Percentiles rank a stretch among this genome's conserved stretches.
Conservation (phyloP, 352 stramenopile species). For the Pythium oligandrum region DNA sequence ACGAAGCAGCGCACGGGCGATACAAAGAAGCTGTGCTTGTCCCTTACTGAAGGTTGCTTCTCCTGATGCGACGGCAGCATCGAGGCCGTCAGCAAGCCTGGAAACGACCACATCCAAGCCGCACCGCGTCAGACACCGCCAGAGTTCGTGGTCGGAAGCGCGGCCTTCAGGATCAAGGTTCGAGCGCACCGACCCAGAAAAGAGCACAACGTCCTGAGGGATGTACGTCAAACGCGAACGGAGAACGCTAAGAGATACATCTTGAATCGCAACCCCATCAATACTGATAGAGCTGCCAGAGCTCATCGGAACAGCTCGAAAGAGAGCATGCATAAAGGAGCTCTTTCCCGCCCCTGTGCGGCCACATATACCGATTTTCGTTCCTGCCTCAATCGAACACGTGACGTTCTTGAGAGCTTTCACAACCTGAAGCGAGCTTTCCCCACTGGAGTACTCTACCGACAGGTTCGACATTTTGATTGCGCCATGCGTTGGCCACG, state of each 20-base stretch:
- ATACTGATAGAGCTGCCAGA: slow-evolving; percentile 53
- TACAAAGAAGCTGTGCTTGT: slow-evolving; percentile 70
- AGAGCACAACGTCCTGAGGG: slow-evolving; percentile 80
- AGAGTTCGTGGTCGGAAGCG: slow-evolving; percentile 48
- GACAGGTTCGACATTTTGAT: slow-evolving; percentile 50
- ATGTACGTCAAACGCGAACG: slow-evolving; percentile 76
- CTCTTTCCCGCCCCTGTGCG: slow-evolving; percentile 90
- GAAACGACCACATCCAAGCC: slow-evolving; percentile 39
- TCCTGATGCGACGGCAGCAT: slow-evolving; percentile 36
- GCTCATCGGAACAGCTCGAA: slow-evolving; percentile 59
- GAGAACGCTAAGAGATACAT: slow-evolving; percentile 56
- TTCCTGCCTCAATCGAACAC: slow-evolving; percentile 39
- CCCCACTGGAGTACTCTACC: slow-evolving; percentile 26
- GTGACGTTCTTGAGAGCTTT: slow-evolving; percentile 39
- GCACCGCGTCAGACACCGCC: slow-evolving; percentile 44
- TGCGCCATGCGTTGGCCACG: slow-evolving; percentile 42
- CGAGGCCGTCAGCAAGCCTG: slow-evolving; percentile 38
- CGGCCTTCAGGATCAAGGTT: slow-evolving; percentile 74
- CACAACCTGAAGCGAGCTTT: slow-evolving; percentile 3
- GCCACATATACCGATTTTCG: slow-evolving; percentile 82
- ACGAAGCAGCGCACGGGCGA: slow-evolving; percentile 76
- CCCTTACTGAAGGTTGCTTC: slow-evolving; percentile 66
- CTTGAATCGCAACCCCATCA: slow-evolving; percentile 61
- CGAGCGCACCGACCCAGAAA: slow-evolving; percentile 71
- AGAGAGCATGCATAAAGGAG: slow-evolving; percentile 78